Evolutionary conservation across 2,329 filamentous ascomycete genomes (phyloP), one percentile per base, ranked within the genome.

Genomic region (Aaosphaeria arxii): DNA sequence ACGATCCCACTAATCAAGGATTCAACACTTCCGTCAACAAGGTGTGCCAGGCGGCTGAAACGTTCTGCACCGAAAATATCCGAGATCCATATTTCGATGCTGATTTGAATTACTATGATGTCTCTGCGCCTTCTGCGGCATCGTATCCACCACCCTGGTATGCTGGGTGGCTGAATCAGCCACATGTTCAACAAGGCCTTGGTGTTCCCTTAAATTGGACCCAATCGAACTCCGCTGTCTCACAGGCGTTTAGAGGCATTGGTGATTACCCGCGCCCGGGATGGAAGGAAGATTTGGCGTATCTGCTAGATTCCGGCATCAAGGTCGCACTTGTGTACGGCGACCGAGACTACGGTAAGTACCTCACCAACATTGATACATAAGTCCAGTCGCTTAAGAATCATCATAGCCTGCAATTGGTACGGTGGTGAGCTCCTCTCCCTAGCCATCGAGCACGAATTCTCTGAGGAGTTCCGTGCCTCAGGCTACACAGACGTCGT

Each of bases 361-460:
- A 40, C n/a, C 17, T 36, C 7, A 4, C 33, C 33, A 36, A 28
- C 39, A 11, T 40, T 28, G 11, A 9, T 36, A 36, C 39, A 13
- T 28, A 40, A 11, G 24, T 11, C 33, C 39, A n/a, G 24, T 40
- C 11, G 24, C 40, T 43, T 43, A 36, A 13, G 29, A 24, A 24
- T 24, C 79, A 72, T 7, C 30, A 65, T 36, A 52, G 74, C 75
- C 50, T 80, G 78, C 66, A 82, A 82, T 57, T 82, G 86, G 82
- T 74, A 86, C 54, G 89, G 89, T n/a, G 89, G 88, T 33, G 80
- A 94, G 68, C 84, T 85, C 1, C 77, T 89, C 39, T 88, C 85
- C 3, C 74, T 70, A 4, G 77, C 78, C 5, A 72, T 90, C 0
- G 73, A 76, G 7, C 70, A 76, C 47, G 53, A 49, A 13, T 83